phyloP scores from a whole-genome alignment of 2,329 filamentous ascomycete species.

The Fusarium napiforme region DNA sequence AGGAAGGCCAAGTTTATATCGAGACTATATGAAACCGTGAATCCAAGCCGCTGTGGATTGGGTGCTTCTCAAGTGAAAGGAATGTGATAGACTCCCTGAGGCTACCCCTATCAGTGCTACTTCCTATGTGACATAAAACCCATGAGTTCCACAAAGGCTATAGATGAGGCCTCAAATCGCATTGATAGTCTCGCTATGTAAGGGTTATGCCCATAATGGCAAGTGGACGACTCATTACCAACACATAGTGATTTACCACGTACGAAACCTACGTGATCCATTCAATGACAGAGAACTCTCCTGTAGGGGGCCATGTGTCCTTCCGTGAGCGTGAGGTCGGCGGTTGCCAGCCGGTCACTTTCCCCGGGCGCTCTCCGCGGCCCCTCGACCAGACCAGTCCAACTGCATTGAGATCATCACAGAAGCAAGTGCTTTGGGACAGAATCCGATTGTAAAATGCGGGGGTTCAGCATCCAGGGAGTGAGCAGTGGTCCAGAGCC shows the following conservation, averaged over 20 bases:
- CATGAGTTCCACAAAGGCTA: neutral
- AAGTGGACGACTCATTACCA: neutral
- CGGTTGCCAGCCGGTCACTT: neutral
- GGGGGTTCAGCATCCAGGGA: neutral
- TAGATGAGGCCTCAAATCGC: neutral
- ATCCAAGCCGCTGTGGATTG: neutral
- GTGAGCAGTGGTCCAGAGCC: neutral
- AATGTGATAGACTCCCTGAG: neutral
- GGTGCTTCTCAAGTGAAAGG: too few species aligned
- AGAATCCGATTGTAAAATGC: neutral
- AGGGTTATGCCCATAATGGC: neutral
- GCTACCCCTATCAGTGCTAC: neutral
- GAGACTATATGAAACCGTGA: fast-evolving
- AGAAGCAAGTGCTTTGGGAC: neutral
- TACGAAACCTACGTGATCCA: fast-evolving
- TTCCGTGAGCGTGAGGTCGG: neutral
- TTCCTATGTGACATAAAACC: neutral
- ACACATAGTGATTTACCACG: neutral
- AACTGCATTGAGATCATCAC: neutral
- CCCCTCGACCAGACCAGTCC: neutral
- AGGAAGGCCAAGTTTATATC: neutral
- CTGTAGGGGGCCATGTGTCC: neutral
- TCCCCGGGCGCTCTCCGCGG: neutral
- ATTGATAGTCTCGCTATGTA: neutral
- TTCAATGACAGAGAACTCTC: fast-evolving